Evolutionary conservation across 148 eudicot genomes (phyloP).

Genomic region (Bassia scoparia): DNA sequence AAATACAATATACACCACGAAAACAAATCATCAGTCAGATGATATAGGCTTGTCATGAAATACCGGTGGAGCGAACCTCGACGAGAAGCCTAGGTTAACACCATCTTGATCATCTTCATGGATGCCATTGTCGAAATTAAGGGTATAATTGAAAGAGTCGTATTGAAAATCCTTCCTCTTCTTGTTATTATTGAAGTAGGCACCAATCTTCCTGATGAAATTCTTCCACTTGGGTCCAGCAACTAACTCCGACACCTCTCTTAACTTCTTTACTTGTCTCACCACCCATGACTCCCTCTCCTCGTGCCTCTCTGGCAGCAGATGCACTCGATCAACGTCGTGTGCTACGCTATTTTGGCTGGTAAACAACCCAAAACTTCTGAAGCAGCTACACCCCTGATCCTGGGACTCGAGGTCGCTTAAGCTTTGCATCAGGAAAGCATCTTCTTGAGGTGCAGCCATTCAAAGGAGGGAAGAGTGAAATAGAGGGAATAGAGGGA

Average conservation of each 20-base stretch:
- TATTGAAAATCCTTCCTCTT: conserved; percentile 42
- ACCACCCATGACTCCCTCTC: conserved; percentile 39
- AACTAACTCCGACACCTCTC: conserved; percentile 51
- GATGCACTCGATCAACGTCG: conserved; percentile 18
- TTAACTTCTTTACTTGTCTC: conserved; percentile 33
- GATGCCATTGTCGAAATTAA: conserved; percentile 58
- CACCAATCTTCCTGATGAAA: conserved; percentile 54
- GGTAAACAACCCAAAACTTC: conserved; percentile 32
- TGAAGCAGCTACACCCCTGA: conserved; percentile 45
- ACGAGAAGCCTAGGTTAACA: conserved; percentile 41
- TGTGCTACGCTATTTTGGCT: not conserved
- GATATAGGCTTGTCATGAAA: conserved; percentile 11
- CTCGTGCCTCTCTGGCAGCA: conserved; percentile 28
- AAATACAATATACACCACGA: not conserved
- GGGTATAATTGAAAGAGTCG: conserved; percentile 59
- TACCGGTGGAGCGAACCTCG: conserved; percentile 52
- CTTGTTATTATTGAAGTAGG: conserved; percentile 34
- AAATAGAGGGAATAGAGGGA: not conserved
- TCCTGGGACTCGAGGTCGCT: conserved; percentile 21
- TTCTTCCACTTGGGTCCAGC: conserved; percentile 97
- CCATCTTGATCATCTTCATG: conserved; percentile 34
- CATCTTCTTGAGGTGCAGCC: conserved; percentile 18
- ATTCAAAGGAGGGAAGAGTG: conserved; percentile 3
- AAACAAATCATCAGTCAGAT: not conserved
- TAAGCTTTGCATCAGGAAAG: conserved; percentile 11